Evolutionary conservation across 768 basidiomycete species (phyloP), one percentile per base, ranked within the genome.

Genomic region (Agrocybe pediades): DNA sequence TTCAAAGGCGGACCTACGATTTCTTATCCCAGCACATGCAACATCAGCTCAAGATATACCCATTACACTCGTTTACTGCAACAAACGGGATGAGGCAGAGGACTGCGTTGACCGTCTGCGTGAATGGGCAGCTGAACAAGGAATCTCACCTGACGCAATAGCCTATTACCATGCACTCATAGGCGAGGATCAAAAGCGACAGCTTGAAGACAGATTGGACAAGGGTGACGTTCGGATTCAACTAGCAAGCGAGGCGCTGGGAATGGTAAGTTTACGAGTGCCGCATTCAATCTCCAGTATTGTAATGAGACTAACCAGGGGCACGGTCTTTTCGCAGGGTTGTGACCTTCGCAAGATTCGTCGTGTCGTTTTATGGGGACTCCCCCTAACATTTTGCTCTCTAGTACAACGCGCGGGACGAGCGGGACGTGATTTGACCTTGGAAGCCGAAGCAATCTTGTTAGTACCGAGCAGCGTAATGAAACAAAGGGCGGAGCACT

Each of bases 161-260:
- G 62, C 56, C 2, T 67, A 60, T 41, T 67, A 67, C 43, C 63
- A 67, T 49, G 60, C 65, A 1, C 49, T 50, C 9, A 36, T 67
- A 16, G 66, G 66, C 1, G 41, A 45, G 20, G 51, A 55, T 7
- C 52, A 46, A 16, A 64, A 67, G 50, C 62, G 60, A 2, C 20
- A 61, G 25, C 29, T 62, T 1, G 62, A 62, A 39, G 45, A 55
- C 20, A 16, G 6, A 17, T 51, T 63, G 7, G 36, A 42, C 0
- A 33, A 48, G 2, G 65, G 65, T 3, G 26, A 41, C 20, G 44
- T 66, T 9, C 62, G 60, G 1, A 57, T 66, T 41, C 23, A 63
- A 15, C 55, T 56, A 21, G 63, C 62, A 33, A 69, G 66, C 20
- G 60, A 65, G 26, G 65, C 66, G 3, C 46, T 64, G 3, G 66